phyloP scores from a whole-genome alignment of 1,284 basidiomycete genomes.

The Irpex lacteus region DNA sequence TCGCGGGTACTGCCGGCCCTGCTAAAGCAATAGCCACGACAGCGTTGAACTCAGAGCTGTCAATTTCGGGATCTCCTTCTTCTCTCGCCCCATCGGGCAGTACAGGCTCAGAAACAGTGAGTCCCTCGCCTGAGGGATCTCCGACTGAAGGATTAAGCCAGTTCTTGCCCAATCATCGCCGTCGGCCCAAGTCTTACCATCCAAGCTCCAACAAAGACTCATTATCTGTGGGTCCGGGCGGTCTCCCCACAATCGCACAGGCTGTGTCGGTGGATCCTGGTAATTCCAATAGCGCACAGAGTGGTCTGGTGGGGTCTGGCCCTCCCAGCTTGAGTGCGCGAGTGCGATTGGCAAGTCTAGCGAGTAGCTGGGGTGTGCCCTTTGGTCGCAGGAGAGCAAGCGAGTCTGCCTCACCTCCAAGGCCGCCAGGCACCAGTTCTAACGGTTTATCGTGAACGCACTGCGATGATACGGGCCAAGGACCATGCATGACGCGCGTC shows the following conservation, averaged over 20 bases:
- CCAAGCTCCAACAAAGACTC: slow-evolving; percentile 33
- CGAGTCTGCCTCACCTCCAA: slow-evolving; percentile 20
- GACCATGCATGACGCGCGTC: no score
- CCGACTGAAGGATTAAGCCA: slow-evolving; percentile 55
- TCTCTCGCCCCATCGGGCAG: slow-evolving; percentile 22
- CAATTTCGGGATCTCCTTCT: slow-evolving; percentile 40
- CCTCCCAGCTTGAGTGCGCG: slow-evolving; percentile 19
- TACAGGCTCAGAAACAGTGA: slow-evolving; percentile 22
- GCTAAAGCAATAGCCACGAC: slow-evolving; percentile 67
- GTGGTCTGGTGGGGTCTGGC: slow-evolving; percentile 5
- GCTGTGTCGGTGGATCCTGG: neutral
- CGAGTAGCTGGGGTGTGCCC: slow-evolving; percentile 62
- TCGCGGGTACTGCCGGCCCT: slow-evolving; percentile 44
- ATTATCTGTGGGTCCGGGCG: slow-evolving; percentile 29
- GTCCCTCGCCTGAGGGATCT: slow-evolving; percentile 58
- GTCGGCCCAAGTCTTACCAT: slow-evolving; percentile 59
- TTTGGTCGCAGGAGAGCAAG: slow-evolving; percentile 54
- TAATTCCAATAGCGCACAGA: neutral
- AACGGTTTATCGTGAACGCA: neutral
- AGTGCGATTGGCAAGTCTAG: slow-evolving; percentile 59
- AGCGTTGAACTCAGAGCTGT: slow-evolving; percentile 54
- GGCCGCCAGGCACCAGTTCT: slow-evolving; percentile 4
- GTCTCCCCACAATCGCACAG: slow-evolving; percentile 22
- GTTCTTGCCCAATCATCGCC: slow-evolving; percentile 38
- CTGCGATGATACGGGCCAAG: no score